A percentile compares a stretch with the other conserved stretches of the same genome.
These are phyloP conservation scores for Backusella parvicylindrica DNA, from an alignment of 192 early-diverging fungal genomes.

Conservation along the genomic window DNA sequence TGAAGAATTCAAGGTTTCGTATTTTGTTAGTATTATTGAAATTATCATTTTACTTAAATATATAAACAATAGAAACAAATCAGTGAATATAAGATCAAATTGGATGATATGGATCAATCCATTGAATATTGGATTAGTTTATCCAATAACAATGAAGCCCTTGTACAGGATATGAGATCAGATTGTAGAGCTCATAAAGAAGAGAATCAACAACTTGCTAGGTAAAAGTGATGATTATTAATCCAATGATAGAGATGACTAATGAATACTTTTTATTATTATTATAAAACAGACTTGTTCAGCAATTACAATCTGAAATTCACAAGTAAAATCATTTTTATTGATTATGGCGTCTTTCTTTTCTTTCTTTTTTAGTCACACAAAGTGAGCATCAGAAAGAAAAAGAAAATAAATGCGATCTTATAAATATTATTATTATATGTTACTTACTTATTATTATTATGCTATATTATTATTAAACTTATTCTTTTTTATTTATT, in stretches of 20 bases:
- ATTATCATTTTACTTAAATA: too few relatives aligned
- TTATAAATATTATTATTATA: too few relatives aligned
- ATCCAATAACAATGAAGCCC: background rate
- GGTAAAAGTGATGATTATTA: background rate
- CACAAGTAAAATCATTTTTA: background rate
- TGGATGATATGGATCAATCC: background rate
- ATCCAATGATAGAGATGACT: background rate
- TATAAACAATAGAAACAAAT: constrained; percentile 5
- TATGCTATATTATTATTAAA: too few relatives aligned
- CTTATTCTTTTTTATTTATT: too few relatives aligned
- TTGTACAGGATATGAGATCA: constrained; percentile 12
- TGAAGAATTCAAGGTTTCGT: background rate
- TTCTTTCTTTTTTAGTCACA: background rate
- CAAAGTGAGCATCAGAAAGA: background rate
- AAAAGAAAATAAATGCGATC: background rate
- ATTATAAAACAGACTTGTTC: background rate
- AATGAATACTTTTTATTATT: background rate
- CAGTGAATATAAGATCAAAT: background rate
- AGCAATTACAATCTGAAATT: constrained; percentile 14
- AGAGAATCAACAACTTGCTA: constrained; percentile 10
- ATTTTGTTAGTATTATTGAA: too few relatives aligned
- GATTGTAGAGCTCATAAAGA: constrained; percentile 5
- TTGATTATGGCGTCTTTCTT: background rate
- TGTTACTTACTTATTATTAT: too few relatives aligned
- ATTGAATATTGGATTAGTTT: constrained; percentile 6